Conservation (phyloP, 768 basidiomycete genomes). For the Arthromyces matolae region DNA sequence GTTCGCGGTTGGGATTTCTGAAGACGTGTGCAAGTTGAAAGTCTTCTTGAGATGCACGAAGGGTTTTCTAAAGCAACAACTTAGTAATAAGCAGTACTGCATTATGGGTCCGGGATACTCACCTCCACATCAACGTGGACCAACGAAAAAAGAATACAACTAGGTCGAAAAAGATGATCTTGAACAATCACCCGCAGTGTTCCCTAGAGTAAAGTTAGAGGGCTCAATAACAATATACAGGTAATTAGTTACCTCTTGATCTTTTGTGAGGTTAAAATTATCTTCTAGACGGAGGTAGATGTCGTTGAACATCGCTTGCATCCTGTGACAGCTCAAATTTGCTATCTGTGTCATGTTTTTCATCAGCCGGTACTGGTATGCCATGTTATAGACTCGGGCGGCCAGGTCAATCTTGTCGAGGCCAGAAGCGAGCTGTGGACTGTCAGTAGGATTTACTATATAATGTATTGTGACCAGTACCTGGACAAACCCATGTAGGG, state of each 20-base stretch:
- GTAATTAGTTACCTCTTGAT: background rate
- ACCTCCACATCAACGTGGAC: background rate
- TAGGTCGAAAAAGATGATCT: background rate
- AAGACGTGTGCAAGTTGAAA: conserved; percentile 1
- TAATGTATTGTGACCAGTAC: background rate
- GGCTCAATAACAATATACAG: background rate
- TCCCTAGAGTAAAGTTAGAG: background rate
- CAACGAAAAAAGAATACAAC: background rate
- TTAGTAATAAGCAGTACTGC: background rate
- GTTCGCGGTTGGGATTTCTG: background rate
- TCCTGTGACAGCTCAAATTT: background rate
- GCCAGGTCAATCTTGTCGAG: background rate
- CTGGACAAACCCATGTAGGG: background rate
- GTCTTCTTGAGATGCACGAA: background rate
- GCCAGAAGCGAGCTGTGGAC: background rate
- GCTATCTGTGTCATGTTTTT: background rate
- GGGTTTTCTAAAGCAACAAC: background rate
- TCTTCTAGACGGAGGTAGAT: conserved; percentile 1
- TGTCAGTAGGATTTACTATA: background rate
- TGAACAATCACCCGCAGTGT: conserved; percentile 2
- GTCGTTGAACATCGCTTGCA: conserved; percentile 2
- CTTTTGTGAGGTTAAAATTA: background rate
- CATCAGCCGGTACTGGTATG: background rate
- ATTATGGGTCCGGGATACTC: too few relatives aligned
- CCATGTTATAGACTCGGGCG: background rate